These are phyloP conservation scores for Lentinula sp. DNA, from an alignment of 768 basidiomycete genomes.

Conservation along the genomic window DNA sequence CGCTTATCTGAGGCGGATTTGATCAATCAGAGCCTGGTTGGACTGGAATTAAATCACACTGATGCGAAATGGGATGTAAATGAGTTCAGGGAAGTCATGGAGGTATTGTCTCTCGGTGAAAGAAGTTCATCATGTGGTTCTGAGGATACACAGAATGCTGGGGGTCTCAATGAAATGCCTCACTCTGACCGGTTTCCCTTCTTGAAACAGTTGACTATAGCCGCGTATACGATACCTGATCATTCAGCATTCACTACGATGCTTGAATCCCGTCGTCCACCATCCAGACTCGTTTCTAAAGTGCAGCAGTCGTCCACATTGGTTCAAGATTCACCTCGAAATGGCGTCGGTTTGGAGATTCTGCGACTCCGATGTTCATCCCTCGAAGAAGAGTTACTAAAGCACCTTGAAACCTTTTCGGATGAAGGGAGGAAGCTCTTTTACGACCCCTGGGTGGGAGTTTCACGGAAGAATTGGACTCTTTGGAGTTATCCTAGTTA, in stretches of 20 bases:
- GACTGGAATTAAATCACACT: neutral
- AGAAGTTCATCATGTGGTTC: neutral
- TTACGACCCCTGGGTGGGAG: neutral
- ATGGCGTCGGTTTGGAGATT: neutral
- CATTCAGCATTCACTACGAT: neutral
- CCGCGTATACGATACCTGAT: neutral
- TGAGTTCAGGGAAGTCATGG: neutral
- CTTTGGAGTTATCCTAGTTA: neutral
- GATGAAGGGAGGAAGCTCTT: neutral
- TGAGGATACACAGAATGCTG: neutral
- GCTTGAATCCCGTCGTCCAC: neutral
- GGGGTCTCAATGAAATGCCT: neutral
- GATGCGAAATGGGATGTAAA: neutral
- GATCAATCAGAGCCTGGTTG: neutral
- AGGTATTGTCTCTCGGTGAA: neutral
- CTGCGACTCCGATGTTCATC: neutral
- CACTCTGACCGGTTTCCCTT: neutral
- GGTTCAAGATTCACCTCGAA: neutral
- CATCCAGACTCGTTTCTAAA: too few species aligned
- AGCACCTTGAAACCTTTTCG: neutral
- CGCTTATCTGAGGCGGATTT: neutral
- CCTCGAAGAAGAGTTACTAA: neutral
- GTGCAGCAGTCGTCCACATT: neutral
- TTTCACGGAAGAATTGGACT: neutral
- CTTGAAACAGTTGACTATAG: neutral